These are phyloP conservation scores for Hygrophila difformis DNA, from an alignment of 257 asterid genomes.

Conservation along the genomic window DNA sequence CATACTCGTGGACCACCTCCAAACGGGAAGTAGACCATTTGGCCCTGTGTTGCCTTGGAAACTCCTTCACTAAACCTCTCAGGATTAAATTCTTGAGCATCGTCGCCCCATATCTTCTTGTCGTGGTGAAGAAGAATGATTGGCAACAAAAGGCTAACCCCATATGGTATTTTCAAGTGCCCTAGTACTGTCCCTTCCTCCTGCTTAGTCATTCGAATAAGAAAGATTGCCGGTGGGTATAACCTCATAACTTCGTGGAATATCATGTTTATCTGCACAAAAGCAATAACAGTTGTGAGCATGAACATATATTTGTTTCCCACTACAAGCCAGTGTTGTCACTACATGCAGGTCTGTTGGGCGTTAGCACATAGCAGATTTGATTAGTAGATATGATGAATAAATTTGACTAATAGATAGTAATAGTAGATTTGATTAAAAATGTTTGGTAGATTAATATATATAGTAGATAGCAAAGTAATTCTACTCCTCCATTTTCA, in stretches of 20 bases:
- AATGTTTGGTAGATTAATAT: too few species aligned
- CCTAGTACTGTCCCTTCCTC: conserved; percentile 26
- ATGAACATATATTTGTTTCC: too few species aligned
- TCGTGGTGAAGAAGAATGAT: conserved; percentile 30
- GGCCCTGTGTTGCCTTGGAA: conserved; percentile 26
- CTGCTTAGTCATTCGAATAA: conserved; percentile 10
- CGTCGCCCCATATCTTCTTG: conserved; percentile 37
- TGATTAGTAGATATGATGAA: too few species aligned
- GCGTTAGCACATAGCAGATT: too few species aligned
- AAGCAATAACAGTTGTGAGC: neutral
- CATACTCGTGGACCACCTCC: conserved; percentile 48
- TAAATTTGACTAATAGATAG: too few species aligned
- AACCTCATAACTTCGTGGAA: conserved; percentile 44
- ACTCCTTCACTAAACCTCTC: conserved; percentile 42
- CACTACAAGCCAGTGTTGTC: too few species aligned
- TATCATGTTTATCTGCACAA: conserved; percentile 42
- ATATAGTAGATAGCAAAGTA: too few species aligned
- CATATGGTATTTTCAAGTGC: conserved; percentile 27
- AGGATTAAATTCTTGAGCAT: conserved; percentile 51
- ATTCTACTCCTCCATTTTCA: too few species aligned
- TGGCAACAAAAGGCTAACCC: conserved; percentile 29
- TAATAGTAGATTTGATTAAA: too few species aligned
- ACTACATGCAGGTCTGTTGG: too few species aligned
- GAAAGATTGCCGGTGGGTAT: conserved; percentile 29
- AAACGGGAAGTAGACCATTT: conserved; percentile 28